Conservation (phyloP, 2,329 filamentous ascomycete species). For the Diaporthe vaccinii region DNA sequence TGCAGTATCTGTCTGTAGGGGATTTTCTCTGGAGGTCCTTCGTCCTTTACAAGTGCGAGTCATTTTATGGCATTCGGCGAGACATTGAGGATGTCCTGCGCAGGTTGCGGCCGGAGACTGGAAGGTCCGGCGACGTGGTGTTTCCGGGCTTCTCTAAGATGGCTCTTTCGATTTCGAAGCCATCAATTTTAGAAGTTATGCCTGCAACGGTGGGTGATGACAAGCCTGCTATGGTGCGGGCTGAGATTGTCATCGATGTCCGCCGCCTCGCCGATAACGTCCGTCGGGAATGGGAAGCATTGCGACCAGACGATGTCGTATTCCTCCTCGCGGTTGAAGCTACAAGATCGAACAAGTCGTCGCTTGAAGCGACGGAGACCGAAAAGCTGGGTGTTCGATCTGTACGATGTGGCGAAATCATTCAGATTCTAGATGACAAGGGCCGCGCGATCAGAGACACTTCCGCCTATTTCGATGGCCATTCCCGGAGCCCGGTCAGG, state of each 20-base stretch:
- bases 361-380: constrained; percentile 67
- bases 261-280: constrained; percentile 82
- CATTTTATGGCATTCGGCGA: constrained; percentile 93
- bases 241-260: constrained; percentile 88
- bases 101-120: constrained; percentile 79
- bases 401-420: constrained; percentile 86
- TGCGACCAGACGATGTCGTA: constrained; percentile 89
- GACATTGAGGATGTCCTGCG: constrained; percentile 88
- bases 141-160: constrained; percentile 93
- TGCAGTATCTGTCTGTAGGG: constrained; percentile 94
- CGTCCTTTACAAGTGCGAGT: constrained; percentile 87
- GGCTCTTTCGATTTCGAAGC: constrained; percentile 88
- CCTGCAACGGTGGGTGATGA: constrained; percentile 87
- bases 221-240: constrained; percentile 85
- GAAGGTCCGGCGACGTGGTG: constrained; percentile 73
- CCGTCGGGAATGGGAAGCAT: constrained; percentile 88
- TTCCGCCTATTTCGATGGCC: constrained; percentile 72
- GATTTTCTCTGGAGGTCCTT: constrained; percentile 98
- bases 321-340: constrained; percentile 86
- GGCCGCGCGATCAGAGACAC: constrained; percentile 79
- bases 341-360: constrained; percentile 61
- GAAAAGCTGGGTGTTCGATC: constrained; percentile 77
- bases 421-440: constrained; percentile 89
- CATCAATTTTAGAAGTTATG: constrained; percentile 87
- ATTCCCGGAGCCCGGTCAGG: constrained; percentile 71